These are phyloP conservation scores for Barbatosphaeria neglecta DNA, from an alignment of 495 filamentous ascomycete species.

Conservation along the genomic window DNA sequence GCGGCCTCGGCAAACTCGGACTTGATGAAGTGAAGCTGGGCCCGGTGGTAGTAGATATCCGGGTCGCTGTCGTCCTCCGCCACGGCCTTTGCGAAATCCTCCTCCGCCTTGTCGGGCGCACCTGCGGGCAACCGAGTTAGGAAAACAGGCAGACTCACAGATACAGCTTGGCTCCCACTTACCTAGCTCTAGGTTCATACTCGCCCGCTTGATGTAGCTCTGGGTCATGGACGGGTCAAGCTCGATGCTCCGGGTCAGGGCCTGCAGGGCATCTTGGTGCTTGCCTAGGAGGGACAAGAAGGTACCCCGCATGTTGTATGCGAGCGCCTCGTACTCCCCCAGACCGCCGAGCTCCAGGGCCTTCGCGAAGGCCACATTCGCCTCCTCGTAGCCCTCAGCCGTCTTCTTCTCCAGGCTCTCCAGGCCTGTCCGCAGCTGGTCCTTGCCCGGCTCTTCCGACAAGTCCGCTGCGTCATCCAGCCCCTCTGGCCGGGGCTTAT, in stretches of 20 bases:
- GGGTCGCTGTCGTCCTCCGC: constrained; percentile 79
- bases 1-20: constrained; percentile 85
- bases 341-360: constrained; percentile 70
- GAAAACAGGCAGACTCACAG: not conserved
- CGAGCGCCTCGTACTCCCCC: constrained; percentile 72
- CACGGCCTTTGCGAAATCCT: constrained; percentile 80
- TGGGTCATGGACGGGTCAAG: constrained; percentile 79
- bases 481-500: constrained; percentile 64
- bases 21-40: constrained; percentile 96
- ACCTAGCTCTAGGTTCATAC: constrained; percentile 95
- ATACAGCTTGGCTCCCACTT: constrained; percentile 27
- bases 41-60: constrained; percentile 98
- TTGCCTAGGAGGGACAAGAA: constrained; percentile 89
- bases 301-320: constrained; percentile 91
- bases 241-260: constrained; percentile 85
- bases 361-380: constrained; percentile 72
- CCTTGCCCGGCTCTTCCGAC: constrained; percentile 67
- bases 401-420: constrained; percentile 73
- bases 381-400: constrained; percentile 78
- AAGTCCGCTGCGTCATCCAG: constrained; percentile 70
- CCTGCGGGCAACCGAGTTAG: constrained; percentile 35
- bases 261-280: constrained; percentile 65
- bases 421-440: constrained; percentile 72
- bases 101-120: constrained; percentile 72
- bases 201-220: constrained; percentile 96